phyloP scores from a whole-genome alignment of 192 early-diverging fungal genomes.

The Cetraspora pellucida region DNA sequence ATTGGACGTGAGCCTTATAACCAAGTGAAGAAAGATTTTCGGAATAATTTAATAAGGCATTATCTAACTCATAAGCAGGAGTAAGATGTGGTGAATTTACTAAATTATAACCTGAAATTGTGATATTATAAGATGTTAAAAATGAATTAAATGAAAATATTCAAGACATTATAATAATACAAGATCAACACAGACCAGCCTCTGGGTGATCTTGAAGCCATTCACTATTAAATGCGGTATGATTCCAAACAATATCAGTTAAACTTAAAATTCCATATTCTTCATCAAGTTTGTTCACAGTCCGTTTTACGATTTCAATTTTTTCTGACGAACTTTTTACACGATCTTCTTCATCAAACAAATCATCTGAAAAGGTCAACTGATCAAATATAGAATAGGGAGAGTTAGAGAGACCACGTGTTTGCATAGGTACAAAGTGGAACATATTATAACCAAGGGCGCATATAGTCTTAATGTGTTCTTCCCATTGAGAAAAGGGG shows the following conservation, averaged over 20 bases:
- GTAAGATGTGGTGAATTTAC: slow-evolving; percentile 91
- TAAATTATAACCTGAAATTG: slow-evolving; percentile 84
- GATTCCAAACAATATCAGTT: slow-evolving; percentile 99
- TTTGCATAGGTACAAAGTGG: slow-evolving; percentile 94
- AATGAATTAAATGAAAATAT: not conserved
- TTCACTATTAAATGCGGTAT: slow-evolving; percentile 91
- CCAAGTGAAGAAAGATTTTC: slow-evolving; percentile 53
- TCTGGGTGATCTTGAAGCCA: slow-evolving; percentile 97
- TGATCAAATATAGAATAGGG: slow-evolving; percentile 98
- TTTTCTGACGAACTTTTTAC: slow-evolving; percentile 60
- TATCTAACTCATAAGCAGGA: slow-evolving; percentile 92
- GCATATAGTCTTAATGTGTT: slow-evolving; percentile 68
- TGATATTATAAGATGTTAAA: slow-evolving; percentile 2
- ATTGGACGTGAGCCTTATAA: slow-evolving; percentile 57
- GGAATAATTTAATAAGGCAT: slow-evolving; percentile 76
- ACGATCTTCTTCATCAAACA: slow-evolving; percentile 69
- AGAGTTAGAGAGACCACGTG: slow-evolving; percentile 89
- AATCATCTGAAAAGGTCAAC: slow-evolving; percentile 82
- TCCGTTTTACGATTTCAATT: slow-evolving; percentile 57
- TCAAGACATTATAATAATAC: not conserved
- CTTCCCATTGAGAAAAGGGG: slow-evolving; percentile 72
- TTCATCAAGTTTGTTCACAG: slow-evolving; percentile 59
- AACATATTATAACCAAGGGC: slow-evolving; percentile 96
- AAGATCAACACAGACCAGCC: slow-evolving; percentile 58
- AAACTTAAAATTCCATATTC: slow-evolving; percentile 74